A percentile compares a stretch with the other conserved stretches of the same genome.
Conservation (phyloP, 2,329 filamentous ascomycete genomes). For the Sporothrix globosa region DNA sequence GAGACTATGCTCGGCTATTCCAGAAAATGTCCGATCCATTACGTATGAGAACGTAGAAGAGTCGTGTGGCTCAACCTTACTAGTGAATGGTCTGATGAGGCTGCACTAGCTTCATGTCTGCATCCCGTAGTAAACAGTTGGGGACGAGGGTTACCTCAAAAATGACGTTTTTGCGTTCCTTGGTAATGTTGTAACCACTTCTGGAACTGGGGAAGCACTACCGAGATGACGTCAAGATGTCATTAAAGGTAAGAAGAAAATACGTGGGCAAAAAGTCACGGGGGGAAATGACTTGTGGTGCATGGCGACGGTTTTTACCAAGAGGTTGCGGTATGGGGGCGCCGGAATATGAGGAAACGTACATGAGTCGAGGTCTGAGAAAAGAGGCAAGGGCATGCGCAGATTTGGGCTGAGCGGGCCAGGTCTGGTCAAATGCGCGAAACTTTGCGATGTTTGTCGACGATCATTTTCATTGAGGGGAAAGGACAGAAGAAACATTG, state of each 20-base stretch:
- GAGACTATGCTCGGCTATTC: background rate
- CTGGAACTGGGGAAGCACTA: no score
- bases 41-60: background rate
- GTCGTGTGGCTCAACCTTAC: background rate
- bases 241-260: no score
- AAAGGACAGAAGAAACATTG: background rate
- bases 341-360: background rate
- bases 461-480: background rate
- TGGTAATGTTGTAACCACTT: no score
- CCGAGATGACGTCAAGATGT: no score
- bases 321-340: background rate
- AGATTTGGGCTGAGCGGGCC: background rate
- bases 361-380: constrained; percentile 9
- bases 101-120: background rate
- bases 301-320: background rate
- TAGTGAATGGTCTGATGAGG: background rate
- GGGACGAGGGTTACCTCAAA: no score
- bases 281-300: no score
- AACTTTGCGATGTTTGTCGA: background rate
- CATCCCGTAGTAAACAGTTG: background rate
- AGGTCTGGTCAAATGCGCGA: background rate
- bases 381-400: background rate
- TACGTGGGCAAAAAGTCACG: no score
- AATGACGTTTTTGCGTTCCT: no score
- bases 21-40: no score